Evolutionary conservation across 2,329 filamentous ascomycete species (phyloP).

Genomic region (Passalora sequoiae): DNA sequence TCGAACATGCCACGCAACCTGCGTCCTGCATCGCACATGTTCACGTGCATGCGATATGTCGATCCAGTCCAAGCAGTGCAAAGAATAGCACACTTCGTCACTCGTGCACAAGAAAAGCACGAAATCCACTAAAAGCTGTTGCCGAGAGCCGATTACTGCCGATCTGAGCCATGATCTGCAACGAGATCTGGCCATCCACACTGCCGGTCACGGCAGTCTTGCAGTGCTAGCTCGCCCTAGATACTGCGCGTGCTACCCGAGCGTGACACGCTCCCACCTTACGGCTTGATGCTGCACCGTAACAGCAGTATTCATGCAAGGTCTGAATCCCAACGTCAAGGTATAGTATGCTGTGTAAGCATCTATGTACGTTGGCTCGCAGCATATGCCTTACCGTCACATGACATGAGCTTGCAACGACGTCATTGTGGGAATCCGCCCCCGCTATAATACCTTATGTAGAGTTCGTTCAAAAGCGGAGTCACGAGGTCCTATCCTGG

Average conservation of each 20-base stretch:
- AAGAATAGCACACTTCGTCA: neutral
- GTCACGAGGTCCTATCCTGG: too few species aligned
- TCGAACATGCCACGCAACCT: neutral
- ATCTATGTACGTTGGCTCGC: neutral
- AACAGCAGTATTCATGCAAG: neutral
- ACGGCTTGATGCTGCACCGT: neutral
- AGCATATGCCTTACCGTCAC: neutral
- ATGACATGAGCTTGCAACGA: neutral
- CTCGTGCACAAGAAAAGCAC: too few species aligned
- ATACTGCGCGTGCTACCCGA: too few species aligned
- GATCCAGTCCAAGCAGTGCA: neutral
- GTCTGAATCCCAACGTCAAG: constrained; percentile 1
- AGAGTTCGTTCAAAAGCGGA: too few species aligned
- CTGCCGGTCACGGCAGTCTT: too few species aligned
- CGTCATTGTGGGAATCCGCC: too few species aligned
- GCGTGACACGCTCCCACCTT: neutral
- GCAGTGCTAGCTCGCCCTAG: too few species aligned
- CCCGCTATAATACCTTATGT: too few species aligned
- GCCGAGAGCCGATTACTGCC: neutral
- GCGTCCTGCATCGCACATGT: too few species aligned
- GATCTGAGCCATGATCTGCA: neutral
- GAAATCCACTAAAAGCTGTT: too few species aligned
- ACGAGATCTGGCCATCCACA: neutral
- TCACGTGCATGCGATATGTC: neutral
- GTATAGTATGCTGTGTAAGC: constrained; percentile 1